A percentile compares a stretch with the other conserved stretches of the same genome.
phyloP scores from a whole-genome alignment of 352 stramenopile species.

The Globisporangium cystogenes region DNA sequence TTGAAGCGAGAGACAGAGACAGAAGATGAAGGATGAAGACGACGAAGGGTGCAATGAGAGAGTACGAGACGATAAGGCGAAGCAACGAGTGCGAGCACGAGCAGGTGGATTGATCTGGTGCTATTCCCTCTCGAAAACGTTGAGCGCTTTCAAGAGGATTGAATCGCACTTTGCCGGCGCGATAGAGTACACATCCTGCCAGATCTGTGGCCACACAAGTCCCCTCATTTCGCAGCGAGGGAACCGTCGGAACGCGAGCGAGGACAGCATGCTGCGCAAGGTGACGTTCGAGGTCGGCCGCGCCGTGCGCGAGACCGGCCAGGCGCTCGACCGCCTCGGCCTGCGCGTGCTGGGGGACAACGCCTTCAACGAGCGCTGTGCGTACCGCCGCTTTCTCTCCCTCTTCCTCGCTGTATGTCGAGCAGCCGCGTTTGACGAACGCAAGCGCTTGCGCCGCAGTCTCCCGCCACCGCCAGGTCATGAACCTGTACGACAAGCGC shows the following conservation, averaged over 20 bases:
- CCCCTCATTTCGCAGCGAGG: conserved; percentile 1
- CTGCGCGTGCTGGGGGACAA: conserved; percentile 85
- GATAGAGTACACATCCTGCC: neutral
- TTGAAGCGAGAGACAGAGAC: neutral
- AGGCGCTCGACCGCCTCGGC: conserved; percentile 93
- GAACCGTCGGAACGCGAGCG: conserved; percentile 1
- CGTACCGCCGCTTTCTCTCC: conserved; percentile 8
- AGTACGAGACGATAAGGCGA: no score
- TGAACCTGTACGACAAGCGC: conserved; percentile 92
- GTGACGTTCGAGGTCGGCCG: conserved; percentile 89
- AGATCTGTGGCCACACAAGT: neutral
- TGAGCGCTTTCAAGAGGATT: no score
- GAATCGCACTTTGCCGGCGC: neutral
- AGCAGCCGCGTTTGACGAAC: neutral
- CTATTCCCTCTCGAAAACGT: neutral
- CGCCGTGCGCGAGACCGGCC: conserved; percentile 94
- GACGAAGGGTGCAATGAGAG: neutral
- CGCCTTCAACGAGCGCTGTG: conserved; percentile 90
- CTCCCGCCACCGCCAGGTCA: conserved; percentile 90
- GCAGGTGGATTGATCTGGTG: no score
- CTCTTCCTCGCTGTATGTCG: no score
- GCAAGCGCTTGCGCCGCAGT: conserved; percentile 29
- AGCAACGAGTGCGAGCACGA: no score
- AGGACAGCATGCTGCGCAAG: conserved; percentile 71
- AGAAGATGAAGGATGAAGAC: neutral